phyloP scores from a whole-genome alignment of 331 rosid species.

The Rhamnella rubrinervis region DNA sequence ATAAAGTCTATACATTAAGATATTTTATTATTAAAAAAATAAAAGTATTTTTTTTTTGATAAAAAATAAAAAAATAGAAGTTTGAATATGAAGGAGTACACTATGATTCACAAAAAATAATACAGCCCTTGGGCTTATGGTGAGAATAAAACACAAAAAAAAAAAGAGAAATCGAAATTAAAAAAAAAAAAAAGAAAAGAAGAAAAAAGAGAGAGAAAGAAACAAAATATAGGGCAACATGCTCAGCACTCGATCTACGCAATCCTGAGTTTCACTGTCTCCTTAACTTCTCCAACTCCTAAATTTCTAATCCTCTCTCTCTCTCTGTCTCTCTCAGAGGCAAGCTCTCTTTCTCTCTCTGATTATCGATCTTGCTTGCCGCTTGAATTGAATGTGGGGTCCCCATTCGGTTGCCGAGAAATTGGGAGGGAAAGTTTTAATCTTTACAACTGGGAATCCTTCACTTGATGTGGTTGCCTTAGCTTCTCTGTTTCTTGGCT shows the following conservation, averaged over 20 bases:
- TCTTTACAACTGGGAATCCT: slow-evolving; percentile 11
- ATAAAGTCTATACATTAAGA: too few relatives aligned
- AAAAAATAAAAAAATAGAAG: too few relatives aligned
- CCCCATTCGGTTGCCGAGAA: slow-evolving; percentile 22
- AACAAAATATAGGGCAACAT: background rate
- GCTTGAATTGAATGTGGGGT: slow-evolving; percentile 12
- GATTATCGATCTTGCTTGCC: slow-evolving; percentile 16
- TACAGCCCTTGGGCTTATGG: too few relatives aligned
- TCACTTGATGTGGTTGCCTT: background rate
- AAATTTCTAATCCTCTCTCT: background rate
- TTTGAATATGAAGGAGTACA: too few relatives aligned
- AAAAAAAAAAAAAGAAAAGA: background rate
- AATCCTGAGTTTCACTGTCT: background rate
- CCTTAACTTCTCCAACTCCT: too few relatives aligned
- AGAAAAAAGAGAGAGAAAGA: background rate
- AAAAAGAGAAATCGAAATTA: background rate
- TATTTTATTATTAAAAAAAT: too few relatives aligned
- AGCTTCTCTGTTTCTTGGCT: slow-evolving; percentile 12
- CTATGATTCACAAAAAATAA: too few relatives aligned
- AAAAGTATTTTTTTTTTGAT: too few relatives aligned
- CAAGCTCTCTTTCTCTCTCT: slow-evolving; percentile 28
- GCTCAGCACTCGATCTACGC: slow-evolving; percentile 1
- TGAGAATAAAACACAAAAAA: too few relatives aligned
- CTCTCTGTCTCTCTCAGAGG: slow-evolving; percentile 29
- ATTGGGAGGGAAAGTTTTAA: background rate